phyloP scores from a whole-genome alignment of 805 yeast genomes.

The Saturnispora gosingensis region DNA sequence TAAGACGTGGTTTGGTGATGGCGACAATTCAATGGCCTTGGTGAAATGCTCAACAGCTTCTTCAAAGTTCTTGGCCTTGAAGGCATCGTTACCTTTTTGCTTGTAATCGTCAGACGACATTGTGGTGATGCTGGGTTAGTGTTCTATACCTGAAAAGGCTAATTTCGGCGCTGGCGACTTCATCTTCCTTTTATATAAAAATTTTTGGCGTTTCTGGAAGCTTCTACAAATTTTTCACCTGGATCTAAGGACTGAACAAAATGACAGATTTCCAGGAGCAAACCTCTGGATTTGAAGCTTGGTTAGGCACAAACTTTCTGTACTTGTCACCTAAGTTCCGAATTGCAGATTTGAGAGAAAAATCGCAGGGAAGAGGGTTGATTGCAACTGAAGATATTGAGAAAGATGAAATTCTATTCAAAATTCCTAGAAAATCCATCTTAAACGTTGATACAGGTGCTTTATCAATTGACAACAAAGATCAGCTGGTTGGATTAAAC shows the following conservation, averaged over 20 bases:
- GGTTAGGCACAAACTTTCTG: conserved; percentile 38
- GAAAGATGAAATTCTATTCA: conserved; percentile 56
- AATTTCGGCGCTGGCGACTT: neutral
- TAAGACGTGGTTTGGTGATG: conserved; percentile 81
- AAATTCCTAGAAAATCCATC: conserved; percentile 51
- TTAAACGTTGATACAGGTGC: conserved; percentile 53
- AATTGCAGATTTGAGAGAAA: conserved; percentile 49
- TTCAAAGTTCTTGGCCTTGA: conserved; percentile 74
- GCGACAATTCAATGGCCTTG: conserved; percentile 78
- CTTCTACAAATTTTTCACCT: neutral
- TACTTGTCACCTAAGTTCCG: conserved; percentile 46
- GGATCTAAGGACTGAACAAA: neutral
- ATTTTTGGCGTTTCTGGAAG: conserved; percentile 1
- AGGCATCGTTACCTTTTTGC: conserved; percentile 89
- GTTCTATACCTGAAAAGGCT: too few species aligned
- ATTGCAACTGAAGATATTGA: conserved; percentile 53
- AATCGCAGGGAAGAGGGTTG: conserved; percentile 71
- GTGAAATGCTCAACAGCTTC: conserved; percentile 76
- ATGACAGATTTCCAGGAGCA: conserved; percentile 15
- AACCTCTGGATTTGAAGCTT: conserved; percentile 34
- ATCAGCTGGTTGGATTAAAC: conserved; percentile 33
- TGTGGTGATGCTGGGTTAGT: neutral
- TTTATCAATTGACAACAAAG: conserved; percentile 28
- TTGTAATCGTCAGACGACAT: conserved; percentile 71
- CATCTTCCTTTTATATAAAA: neutral